Evolutionary conservation across 805 yeast genomes (phyloP).

Genomic region (Ogataea paraovalis): DNA sequence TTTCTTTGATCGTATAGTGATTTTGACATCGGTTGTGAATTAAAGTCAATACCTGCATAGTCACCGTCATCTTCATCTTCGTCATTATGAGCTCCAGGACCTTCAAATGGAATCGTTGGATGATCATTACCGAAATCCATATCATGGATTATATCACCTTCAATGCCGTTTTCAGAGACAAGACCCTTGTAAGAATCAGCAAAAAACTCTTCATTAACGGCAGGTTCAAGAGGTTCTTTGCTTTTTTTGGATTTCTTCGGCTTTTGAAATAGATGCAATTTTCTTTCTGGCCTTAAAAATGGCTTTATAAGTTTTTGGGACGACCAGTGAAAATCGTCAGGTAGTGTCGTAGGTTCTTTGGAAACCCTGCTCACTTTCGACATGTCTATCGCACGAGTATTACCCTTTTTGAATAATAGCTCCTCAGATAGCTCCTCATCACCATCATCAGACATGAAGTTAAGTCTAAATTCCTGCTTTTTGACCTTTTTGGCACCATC

Average conservation of each 20-base stretch:
- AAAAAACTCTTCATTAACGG: constrained; percentile 66
- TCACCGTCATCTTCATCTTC: constrained; percentile 38
- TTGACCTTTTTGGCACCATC: constrained; percentile 26
- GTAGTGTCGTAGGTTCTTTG: constrained; percentile 15
- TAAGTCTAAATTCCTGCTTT: constrained; percentile 22
- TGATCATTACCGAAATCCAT: constrained; percentile 29
- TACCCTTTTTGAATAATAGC: constrained; percentile 22
- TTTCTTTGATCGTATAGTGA: constrained; percentile 15
- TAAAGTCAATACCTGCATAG: constrained; percentile 15
- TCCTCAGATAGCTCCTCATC: constrained; percentile 22
- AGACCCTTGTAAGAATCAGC: constrained; percentile 56
- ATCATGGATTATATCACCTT: constrained; percentile 21
- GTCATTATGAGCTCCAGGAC: constrained; percentile 19
- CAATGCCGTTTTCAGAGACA: too few species aligned
- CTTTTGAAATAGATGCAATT: constrained; percentile 17
- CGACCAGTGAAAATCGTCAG: constrained; percentile 51
- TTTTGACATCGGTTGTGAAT: constrained; percentile 2
- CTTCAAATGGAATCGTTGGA: not conserved
- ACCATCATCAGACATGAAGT: constrained; percentile 21
- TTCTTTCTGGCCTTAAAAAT: constrained; percentile 59
- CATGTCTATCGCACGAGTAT: constrained; percentile 33
- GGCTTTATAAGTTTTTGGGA: constrained; percentile 63
- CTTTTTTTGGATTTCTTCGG: constrained; percentile 3
- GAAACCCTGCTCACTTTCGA: constrained; percentile 37
- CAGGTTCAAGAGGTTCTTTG: not conserved